Base-by-base conservation (phyloP, 2,329 filamentous ascomycete species). In the Fusarium vanettenii region DNA sequence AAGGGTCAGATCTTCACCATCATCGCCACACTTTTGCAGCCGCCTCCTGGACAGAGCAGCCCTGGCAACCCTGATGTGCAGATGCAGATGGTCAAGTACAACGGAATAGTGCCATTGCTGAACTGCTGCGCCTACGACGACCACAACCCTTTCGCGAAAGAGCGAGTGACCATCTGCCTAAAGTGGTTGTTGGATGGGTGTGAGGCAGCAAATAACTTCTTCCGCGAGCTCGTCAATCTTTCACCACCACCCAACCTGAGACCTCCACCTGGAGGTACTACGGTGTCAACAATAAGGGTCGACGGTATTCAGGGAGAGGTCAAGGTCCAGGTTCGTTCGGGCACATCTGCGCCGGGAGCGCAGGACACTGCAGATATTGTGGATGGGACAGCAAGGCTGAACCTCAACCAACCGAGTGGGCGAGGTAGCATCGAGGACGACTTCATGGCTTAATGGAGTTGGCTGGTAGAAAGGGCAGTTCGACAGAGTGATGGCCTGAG, bases 1-100 rank as follows among this genome's bases (percentile, higher is more conserved):
- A 98, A 98, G 85, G 97, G 95, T 59, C 92, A 98, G 69, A 95
- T 97, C 48, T 93, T 98, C 14, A 92, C 97, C 60, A 97, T 98
- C 39, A 90, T 98, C 13, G 95, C 94, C 0, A 95, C 93, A 0
- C 89, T 98, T 0, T 92, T 98, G 5, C 97, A 97, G 87, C 97
- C 97, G 59, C 94, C 93, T 1, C 85, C 87, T 0, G 87, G 89
- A 7, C 86, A 88, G 65, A 88, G 85, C 69, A 89, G 89, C 22
- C 90, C 91, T 1, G 91, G 91, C 18, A 92, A 92, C 76, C 89
- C 92, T 1, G 89, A 91, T 10, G 95, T 98, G 0, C 96, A 98
- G 83, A 91, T 93, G 77, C 96, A 98, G 81, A 94, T 98, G 72
- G 90, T 97, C 52, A 89, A 92, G 59, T 91, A 96, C 78, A 94